Base-by-base conservation (phyloP, 2,329 filamentous ascomycete genomes). In the Trichocomaceae sp. region DNA sequence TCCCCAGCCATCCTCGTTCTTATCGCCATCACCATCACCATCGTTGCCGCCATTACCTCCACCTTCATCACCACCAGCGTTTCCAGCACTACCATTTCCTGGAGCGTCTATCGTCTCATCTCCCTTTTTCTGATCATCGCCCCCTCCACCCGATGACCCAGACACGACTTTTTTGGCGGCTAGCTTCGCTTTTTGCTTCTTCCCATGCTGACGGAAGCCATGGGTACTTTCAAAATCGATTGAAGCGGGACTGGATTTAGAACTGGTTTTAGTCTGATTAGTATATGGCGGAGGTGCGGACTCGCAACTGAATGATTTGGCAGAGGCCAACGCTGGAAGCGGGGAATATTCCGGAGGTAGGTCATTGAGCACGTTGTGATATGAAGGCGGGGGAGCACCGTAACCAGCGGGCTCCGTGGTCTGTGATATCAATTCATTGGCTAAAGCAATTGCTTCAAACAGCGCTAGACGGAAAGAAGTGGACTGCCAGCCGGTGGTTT, bases 1-100 rank as follows among this genome's bases (percentile, higher is more conserved):
- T 10, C 67, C 67, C 73, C 72, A 75, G 15, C 66, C 69, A 42
- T 68, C 67, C 55, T 75, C 74, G 31, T 70, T 71, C 29, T 72
- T 69, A 42, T 69, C 67, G 48, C 62, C 68, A 48, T 64, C 65
- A 35, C 57, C 66, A 29, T 56, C 66, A 35, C 57, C 66, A 29
- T 56, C 66, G 13, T 59, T 66, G 23, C 61, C 66, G 29, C 58
- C 61, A 52, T 60, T 67, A 19, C 61, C 64, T 39, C 62, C 70
- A 13, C 62, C 68, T 20, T 57, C 63, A 52, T 62, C 69, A 49
- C 65, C 66, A 33, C 57, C 67, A 33, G 57, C 66, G 23, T 59
- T 66, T 23, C 61, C 62, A 47, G 60, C 67, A 19, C 63, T 63
- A n/a, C 51, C 46, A 13, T 66, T 69, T 42, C 67, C 66, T 44